Evolutionary conservation across 2,329 filamentous ascomycete species (phyloP), one percentile per base, ranked within the genome.

Genomic region (Emericellopsis cladophorae): DNA sequence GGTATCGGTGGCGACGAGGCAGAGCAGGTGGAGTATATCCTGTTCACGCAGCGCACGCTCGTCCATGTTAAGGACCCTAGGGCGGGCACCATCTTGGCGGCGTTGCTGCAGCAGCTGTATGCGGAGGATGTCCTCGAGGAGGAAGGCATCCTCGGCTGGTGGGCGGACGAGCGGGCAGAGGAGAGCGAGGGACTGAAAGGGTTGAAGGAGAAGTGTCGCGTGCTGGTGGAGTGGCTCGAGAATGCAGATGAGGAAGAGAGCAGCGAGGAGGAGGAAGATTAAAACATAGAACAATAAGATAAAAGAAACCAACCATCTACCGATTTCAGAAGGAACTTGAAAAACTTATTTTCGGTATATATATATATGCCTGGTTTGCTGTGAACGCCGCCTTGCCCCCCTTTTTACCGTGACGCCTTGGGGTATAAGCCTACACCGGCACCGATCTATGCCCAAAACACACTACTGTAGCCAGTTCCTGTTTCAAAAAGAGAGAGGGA

Each of bases 101-200:
- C 81, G 32, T 67, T 87, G 50, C 74, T 87, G 49, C 92, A 93
- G 64, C 84, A 88, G 59, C 68, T 96, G 40, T 93, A 94, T 56
- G 78, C 84, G 48, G 62, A 84, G 38, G 92, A 96, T 48, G 72
- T 94, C 14, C 64, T 95, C 2, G 87, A 95, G 56, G 87, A 95
- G 54, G 89, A 95, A 34, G 88, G 84, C 0, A 84, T 95, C 49
- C 65, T 90, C 51, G 73, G 74, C 37, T 98, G 92, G 92, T 96
- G 89, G 89, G 74, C 69, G 16, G 82, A 94, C 57, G 70, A 73
- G 37, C 60, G 79, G 52, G 81, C 82, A 6, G 72, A 64, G 21
- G 79, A 78, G 42, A 78, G 69, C 12, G 81, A 84, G 42, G 74
- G 75, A 40, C 76, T 95, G 79, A 61, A 62, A 44, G 72, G 65